These are phyloP conservation scores for Kuraishia floccosa DNA, from an alignment of 805 yeast genomes.

Conservation along the genomic window DNA sequence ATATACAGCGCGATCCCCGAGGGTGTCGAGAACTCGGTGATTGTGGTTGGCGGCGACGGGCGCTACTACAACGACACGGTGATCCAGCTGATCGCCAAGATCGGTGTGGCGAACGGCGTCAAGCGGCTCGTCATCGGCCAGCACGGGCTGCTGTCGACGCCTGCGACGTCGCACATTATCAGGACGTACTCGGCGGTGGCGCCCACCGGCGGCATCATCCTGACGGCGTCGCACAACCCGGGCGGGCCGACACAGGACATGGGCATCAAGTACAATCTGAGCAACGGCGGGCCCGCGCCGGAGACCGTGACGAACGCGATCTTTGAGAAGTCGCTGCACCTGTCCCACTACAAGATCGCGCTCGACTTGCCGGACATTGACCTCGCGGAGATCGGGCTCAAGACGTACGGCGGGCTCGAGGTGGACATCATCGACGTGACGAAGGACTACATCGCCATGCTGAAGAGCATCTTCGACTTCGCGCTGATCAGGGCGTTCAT, in stretches of 20 bases:
- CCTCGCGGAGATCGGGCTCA: constrained; percentile 41
- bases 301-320: constrained; percentile 87
- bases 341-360: constrained; percentile 50
- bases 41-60: constrained; percentile 97
- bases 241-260: constrained; percentile 91
- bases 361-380: constrained; percentile 55
- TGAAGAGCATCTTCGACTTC: constrained; percentile 84
- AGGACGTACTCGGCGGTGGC: constrained; percentile 43
- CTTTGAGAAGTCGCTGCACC: constrained; percentile 51
- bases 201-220: constrained; percentile 88
- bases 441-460: constrained; percentile 61
- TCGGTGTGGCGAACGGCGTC: constrained; percentile 89
- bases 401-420: constrained; percentile 43
- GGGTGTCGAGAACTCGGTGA: constrained; percentile 59
- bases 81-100: constrained; percentile 68
- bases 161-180: constrained; percentile 92
- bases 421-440: constrained; percentile 82
- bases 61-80: constrained; percentile 80
- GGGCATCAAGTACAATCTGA: constrained; percentile 91
- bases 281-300: constrained; percentile 98
- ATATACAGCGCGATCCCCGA: constrained; percentile 83
- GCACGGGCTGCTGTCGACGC: constrained; percentile 83
- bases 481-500: constrained; percentile 67
- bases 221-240: constrained; percentile 96
- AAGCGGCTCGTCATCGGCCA: constrained; percentile 78